These are phyloP conservation scores for Rhizopus arrhizus DNA, from an alignment of 371 early-diverging fungal species.

Conservation along the genomic window DNA sequence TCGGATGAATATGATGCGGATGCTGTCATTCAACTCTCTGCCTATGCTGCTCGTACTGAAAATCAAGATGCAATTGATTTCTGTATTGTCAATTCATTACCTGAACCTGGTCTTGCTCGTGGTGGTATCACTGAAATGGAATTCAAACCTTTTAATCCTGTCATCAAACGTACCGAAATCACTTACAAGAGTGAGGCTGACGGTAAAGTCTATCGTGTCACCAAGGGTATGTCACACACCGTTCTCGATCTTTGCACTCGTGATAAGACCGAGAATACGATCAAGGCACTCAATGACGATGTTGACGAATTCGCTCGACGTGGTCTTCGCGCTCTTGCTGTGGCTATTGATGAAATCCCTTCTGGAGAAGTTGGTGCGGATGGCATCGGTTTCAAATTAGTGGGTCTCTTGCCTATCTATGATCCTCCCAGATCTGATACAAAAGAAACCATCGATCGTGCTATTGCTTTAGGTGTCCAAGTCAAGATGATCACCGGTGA, in stretches of 20 bases:
- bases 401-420: constrained; percentile 78
- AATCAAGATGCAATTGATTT: constrained; percentile 80
- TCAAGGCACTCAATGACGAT: constrained; percentile 59
- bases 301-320: constrained; percentile 75
- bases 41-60: constrained; percentile 69
- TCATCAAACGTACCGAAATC: constrained; percentile 84
- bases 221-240: constrained; percentile 77
- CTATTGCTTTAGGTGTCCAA: constrained; percentile 82
- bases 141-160: constrained; percentile 88
- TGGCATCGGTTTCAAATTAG: constrained; percentile 55
- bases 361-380: constrained; percentile 38
- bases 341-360: constrained; percentile 69
- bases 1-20: constrained; percentile 53
- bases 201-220: constrained; percentile 63
- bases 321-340: constrained; percentile 83
- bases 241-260: constrained; percentile 71
- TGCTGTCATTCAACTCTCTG: constrained; percentile 60
- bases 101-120: constrained; percentile 61
- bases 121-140: constrained; percentile 66
- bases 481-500: constrained; percentile 97
- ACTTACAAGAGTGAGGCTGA: constrained; percentile 64
- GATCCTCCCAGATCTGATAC: constrained; percentile 88
- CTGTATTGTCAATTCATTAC: constrained; percentile 66
- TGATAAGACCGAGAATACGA: constrained; percentile 60
- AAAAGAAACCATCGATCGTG: constrained; percentile 81